phyloP scores from a whole-genome alignment of 306 rosid genomes.

The Trifolium pratense region DNA sequence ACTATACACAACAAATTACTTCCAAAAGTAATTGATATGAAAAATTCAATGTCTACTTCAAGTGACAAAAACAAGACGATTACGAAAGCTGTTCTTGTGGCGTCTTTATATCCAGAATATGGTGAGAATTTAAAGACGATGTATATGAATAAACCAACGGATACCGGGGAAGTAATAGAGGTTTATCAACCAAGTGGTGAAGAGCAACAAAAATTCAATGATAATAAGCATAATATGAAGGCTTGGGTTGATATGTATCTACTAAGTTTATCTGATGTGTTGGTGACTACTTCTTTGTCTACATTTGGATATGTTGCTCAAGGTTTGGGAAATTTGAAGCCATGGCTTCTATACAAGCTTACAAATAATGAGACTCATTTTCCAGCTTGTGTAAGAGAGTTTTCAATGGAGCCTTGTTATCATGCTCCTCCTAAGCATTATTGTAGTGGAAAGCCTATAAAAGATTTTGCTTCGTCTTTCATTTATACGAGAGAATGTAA shows the following conservation, averaged over 20 bases:
- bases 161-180: slow-evolving; percentile 44
- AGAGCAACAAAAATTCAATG: slow-evolving; percentile 58
- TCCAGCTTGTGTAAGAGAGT: slow-evolving; percentile 53
- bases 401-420: slow-evolving; percentile 66
- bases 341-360: slow-evolving; percentile 59
- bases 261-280: slow-evolving; percentile 57
- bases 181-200: slow-evolving; percentile 53
- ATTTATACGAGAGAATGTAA: slow-evolving; percentile 52
- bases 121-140: slow-evolving; percentile 46
- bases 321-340: slow-evolving; percentile 57
- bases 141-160: slow-evolving; percentile 52
- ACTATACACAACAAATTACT: slow-evolving; percentile 42
- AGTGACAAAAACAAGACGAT: slow-evolving; percentile 8
- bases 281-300: slow-evolving; percentile 64
- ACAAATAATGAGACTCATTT: slow-evolving; percentile 29
- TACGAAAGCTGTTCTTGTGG: slow-evolving; percentile 52
- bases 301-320: slow-evolving; percentile 77
- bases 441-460: slow-evolving; percentile 49
- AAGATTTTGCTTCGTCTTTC: slow-evolving; percentile 45
- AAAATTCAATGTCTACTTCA: not conserved
- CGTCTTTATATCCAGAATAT: slow-evolving; percentile 54
- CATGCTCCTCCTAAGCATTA: slow-evolving; percentile 55
- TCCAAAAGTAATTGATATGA: slow-evolving; percentile 37
- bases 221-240: slow-evolving; percentile 58
- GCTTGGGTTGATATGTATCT: slow-evolving; percentile 63